Conservation (phyloP, 192 early-diverging fungal species). For the Coemansia sp. region DNA sequence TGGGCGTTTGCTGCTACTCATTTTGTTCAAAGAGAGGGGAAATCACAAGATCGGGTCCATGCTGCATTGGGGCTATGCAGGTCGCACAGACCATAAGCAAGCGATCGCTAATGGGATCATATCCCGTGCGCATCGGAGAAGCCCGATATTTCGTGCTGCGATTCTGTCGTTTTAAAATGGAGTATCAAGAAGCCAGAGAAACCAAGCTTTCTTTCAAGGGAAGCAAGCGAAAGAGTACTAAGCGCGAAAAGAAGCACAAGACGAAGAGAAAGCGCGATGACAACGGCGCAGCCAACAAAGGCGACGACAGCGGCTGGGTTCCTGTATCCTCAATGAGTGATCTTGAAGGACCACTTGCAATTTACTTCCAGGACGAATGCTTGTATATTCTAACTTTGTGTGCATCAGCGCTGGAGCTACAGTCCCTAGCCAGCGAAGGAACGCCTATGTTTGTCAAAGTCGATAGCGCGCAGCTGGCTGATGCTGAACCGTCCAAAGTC, state of each 20-base stretch:
- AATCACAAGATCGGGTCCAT: not conserved
- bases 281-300: not conserved
- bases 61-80: too few species aligned
- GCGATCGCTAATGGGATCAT: constrained; percentile 4
- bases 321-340: constrained; percentile 16
- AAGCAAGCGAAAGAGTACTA: constrained; percentile 3
- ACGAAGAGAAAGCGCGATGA: constrained; percentile 1
- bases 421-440: not conserved
- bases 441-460: constrained; percentile 12
- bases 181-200: constrained; percentile 16
- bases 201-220: constrained; percentile 42
- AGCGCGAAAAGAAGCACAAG: not conserved
- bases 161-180: too few species aligned
- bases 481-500: constrained; percentile 16
- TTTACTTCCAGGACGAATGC: constrained; percentile 15
- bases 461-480: constrained; percentile 2
- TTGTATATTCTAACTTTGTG: constrained; percentile 17
- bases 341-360: constrained; percentile 24
- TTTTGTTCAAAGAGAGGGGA: not conserved
- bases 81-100: not conserved
- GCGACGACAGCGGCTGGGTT: constrained; percentile 20
- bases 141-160: too few species aligned
- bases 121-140: not conserved
- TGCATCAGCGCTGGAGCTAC: constrained; percentile 2
- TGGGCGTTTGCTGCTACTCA: constrained; percentile 31